Evolutionary conservation across 2,329 filamentous ascomycete species (phyloP).

Genomic region (Ophiosphaerella korrae): DNA sequence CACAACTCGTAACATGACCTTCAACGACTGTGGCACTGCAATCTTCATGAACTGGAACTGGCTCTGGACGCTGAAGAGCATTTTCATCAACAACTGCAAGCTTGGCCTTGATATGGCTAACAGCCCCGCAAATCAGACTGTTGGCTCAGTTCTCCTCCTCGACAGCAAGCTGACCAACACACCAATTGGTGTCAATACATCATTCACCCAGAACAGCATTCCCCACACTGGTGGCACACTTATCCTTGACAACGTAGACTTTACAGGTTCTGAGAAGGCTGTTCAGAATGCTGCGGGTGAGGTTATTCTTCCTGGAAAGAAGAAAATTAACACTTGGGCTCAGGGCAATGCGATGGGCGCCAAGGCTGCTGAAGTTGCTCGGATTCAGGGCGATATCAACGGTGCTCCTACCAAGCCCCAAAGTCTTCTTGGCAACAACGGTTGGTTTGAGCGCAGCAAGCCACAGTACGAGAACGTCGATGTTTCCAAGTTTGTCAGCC

Average conservation of each 20-base stretch:
- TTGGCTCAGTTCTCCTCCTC: constrained; percentile 82
- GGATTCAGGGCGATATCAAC: constrained; percentile 61
- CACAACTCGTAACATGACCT: constrained; percentile 57
- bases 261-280: constrained; percentile 70
- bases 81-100: constrained; percentile 54
- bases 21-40: constrained; percentile 56
- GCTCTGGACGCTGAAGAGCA: constrained; percentile 56
- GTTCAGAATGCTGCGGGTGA: constrained; percentile 64
- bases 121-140: constrained; percentile 68
- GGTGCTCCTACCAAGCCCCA: constrained; percentile 66
- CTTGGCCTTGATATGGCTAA: constrained; percentile 58
- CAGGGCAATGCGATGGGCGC: constrained; percentile 77
- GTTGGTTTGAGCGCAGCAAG: constrained; percentile 80
- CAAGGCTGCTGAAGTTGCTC: constrained; percentile 44
- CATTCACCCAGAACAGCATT: constrained; percentile 71
- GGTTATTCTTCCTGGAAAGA: constrained; percentile 71
- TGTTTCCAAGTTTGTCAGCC: constrained; percentile 75
- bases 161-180: constrained; percentile 82
- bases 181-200: constrained; percentile 75
- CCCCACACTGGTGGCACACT: constrained; percentile 78
- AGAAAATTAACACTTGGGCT: constrained; percentile 71
- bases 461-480: constrained; percentile 79
- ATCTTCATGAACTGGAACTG: constrained; percentile 63
- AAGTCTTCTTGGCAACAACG: constrained; percentile 69
- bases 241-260: constrained; percentile 88